Evolutionary conservation across 1,284 basidiomycete species (phyloP).

Genomic region (Leccinum griseonigrum): DNA sequence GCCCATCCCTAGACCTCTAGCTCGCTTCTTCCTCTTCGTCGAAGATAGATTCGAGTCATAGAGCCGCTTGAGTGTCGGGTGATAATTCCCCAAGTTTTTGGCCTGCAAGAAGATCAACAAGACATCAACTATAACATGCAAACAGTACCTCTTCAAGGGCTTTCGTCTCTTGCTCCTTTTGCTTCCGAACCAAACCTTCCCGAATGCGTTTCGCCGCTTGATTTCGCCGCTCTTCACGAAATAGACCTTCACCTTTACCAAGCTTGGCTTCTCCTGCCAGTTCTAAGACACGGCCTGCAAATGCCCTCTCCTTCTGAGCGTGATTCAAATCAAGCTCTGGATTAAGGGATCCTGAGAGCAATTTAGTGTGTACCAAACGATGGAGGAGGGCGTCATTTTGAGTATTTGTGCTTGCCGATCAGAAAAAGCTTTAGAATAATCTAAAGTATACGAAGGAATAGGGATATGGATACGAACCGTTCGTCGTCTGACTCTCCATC

Average conservation of each 20-base stretch:
- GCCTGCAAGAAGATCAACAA: slow-evolving; percentile 43
- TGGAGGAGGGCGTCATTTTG: slow-evolving; percentile 76
- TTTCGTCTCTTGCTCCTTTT: slow-evolving; percentile 50
- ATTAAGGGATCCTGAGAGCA: slow-evolving; percentile 69
- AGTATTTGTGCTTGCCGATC: slow-evolving; percentile 53
- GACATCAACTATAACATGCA: background rate
- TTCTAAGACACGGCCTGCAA: slow-evolving; percentile 73
- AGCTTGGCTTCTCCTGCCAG: slow-evolving; percentile 61
- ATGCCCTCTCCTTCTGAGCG: slow-evolving; percentile 64
- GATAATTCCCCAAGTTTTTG: slow-evolving; percentile 78
- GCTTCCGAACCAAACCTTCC: slow-evolving; percentile 63
- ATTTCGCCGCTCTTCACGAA: slow-evolving; percentile 60
- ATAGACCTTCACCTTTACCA: slow-evolving; percentile 64
- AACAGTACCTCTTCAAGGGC: slow-evolving; percentile 61
- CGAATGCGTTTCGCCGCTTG: slow-evolving; percentile 67
- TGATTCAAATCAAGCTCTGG: slow-evolving; percentile 58
- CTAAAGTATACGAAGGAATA: background rate
- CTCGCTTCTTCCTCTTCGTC: slow-evolving; percentile 44
- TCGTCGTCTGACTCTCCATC: slow-evolving; percentile 49
- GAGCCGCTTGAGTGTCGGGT: slow-evolving; percentile 67
- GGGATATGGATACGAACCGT: slow-evolving; percentile 11
- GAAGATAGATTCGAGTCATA: slow-evolving; percentile 44
- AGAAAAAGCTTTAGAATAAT: slow-evolving; percentile 3
- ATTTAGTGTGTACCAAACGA: slow-evolving; percentile 71
- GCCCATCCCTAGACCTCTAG: slow-evolving; percentile 69